Percentiles rank a stretch among this genome's conserved stretches.
These are phyloP conservation scores for Boletus edulis DNA, from an alignment of 768 basidiomycete species.

Conservation along the genomic window DNA sequence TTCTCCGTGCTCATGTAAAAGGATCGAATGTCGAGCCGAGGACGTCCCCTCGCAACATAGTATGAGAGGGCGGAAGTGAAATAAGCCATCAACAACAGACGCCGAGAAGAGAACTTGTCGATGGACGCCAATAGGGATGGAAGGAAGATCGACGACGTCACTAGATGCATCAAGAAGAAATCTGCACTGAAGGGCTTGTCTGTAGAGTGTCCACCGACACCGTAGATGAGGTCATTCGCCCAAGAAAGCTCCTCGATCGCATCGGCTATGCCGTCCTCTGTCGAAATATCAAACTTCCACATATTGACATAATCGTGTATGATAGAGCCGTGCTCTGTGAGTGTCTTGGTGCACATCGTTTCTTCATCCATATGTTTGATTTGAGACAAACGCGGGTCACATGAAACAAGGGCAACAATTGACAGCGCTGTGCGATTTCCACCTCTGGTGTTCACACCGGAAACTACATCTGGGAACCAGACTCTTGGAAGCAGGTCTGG, in stretches of 20 bases:
- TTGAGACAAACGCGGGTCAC: constrained; percentile 41
- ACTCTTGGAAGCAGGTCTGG: constrained; percentile 15
- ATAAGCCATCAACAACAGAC: constrained; percentile 29
- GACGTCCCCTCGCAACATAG: constrained; percentile 36
- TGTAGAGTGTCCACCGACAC: constrained; percentile 48
- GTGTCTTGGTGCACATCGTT: constrained; percentile 28
- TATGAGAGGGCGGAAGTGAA: constrained; percentile 26
- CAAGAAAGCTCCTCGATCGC: constrained; percentile 66
- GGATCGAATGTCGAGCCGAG: constrained; percentile 27
- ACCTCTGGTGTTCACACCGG: constrained; percentile 1
- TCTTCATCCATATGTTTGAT: constrained; percentile 24
- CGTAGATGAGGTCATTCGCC: constrained; percentile 56
- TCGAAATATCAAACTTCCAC: constrained; percentile 43
- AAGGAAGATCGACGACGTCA: constrained; percentile 65
- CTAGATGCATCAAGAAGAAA: constrained; percentile 69
- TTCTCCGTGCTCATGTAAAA: constrained; percentile 30
- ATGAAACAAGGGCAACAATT: constrained; percentile 51
- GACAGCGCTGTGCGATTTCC: constrained; percentile 38
- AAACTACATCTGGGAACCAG: constrained; percentile 24
- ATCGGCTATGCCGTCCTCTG: constrained; percentile 37
- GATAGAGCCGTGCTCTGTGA: constrained; percentile 34
- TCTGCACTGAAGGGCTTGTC: constrained; percentile 57
- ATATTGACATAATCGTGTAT: constrained; percentile 43
- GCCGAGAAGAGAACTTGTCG: constrained; percentile 22
- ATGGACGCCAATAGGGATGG: constrained; percentile 45